These are phyloP conservation scores for Wickerhamomyces strasburgensis DNA, from an alignment of 805 yeast genomes.

Conservation along the genomic window DNA sequence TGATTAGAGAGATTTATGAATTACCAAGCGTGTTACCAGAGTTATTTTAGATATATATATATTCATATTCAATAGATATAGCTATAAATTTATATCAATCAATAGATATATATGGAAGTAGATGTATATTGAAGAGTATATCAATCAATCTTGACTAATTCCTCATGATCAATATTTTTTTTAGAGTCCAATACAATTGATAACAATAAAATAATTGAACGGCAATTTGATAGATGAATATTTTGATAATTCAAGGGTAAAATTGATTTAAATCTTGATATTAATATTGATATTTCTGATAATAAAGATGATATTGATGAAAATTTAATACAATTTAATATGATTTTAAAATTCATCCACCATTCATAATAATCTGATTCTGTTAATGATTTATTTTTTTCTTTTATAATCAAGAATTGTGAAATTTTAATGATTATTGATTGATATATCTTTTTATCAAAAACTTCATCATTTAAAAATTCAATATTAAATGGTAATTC, in stretches of 20 bases:
- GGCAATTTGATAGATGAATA: background rate
- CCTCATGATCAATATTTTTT: no score
- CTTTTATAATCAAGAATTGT: constrained; percentile 1
- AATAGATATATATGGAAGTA: no score
- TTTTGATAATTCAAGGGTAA: background rate
- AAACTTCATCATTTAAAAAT: no score
- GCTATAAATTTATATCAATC: no score
- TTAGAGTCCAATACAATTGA: background rate
- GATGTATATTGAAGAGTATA: no score
- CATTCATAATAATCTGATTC: constrained; percentile 2
- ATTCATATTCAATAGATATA: no score
- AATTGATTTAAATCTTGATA: background rate
- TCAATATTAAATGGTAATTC: no score
- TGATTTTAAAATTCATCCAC: constrained; percentile 7
- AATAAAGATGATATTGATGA: background rate
- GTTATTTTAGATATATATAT: constrained; percentile 11
- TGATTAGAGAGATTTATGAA: constrained; percentile 56
- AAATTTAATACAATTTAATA: constrained; percentile 1
- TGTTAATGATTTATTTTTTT: background rate
- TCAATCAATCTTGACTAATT: no score
- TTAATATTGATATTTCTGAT: background rate
- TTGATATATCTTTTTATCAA: no score
- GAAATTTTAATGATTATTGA: constrained; percentile 2
- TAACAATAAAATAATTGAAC: background rate
- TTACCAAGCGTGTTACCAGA: constrained; percentile 29